Percentiles rank a stretch among this genome's conserved stretches.
These are phyloP conservation scores for Aureobasidium melanogenum DNA, from an alignment of 2,329 filamentous ascomycete genomes.

Conservation along the genomic window DNA sequence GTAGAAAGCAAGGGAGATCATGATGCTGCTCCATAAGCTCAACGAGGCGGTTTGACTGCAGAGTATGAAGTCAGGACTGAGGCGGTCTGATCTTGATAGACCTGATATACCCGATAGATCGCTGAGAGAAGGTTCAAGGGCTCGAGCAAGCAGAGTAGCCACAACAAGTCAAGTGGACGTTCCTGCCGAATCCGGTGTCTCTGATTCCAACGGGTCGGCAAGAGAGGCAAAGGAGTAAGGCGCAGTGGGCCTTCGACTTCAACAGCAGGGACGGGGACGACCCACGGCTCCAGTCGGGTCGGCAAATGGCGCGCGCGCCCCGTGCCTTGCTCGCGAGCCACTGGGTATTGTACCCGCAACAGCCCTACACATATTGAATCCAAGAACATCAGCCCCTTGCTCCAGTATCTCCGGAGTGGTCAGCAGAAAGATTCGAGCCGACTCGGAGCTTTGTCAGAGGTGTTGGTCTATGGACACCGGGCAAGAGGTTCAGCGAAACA, in stretches of 20 bases:
- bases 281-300: background rate
- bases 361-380: background rate
- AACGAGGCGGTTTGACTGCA: no score
- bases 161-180: background rate
- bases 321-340: background rate
- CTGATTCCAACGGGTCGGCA: background rate
- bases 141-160: background rate
- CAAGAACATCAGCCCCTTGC: background rate
- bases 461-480: background rate
- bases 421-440: background rate
- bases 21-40: background rate
- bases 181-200: background rate
- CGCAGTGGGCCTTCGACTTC: background rate
- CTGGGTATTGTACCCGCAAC: background rate
- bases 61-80: background rate
- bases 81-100: background rate
- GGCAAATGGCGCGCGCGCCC: background rate
- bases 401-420: background rate
- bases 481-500: background rate
- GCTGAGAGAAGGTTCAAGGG: background rate
- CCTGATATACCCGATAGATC: background rate
- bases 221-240: background rate
- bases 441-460: background rate
- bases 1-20: background rate
- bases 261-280: background rate